These are phyloP conservation scores for Rhododendron kiyosumense DNA, from an alignment of 148 eudicot species.

Conservation along the genomic window DNA sequence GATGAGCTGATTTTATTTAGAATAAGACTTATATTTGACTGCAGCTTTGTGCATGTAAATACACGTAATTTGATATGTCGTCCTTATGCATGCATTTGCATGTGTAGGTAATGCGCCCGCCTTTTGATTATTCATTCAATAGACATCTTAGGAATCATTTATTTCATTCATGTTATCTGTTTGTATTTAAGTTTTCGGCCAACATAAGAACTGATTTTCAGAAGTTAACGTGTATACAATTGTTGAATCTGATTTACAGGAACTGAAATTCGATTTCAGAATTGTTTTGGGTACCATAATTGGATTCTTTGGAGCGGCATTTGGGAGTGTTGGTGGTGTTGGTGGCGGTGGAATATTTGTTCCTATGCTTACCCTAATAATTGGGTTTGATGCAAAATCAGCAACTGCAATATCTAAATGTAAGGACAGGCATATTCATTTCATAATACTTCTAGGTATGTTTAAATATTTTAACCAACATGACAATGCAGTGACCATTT, in stretches of 20 bases:
- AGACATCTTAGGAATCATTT: not conserved
- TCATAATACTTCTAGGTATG: not conserved
- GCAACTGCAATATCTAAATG: conserved; percentile 90
- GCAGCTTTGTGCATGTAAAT: not conserved
- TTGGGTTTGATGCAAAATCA: conserved; percentile 93
- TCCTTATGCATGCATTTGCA: not conserved
- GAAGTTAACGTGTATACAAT: not conserved
- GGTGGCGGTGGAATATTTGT: conserved; percentile 98
- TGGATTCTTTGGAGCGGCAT: conserved; percentile 88
- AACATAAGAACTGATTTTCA: not conserved
- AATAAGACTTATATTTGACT: not conserved
- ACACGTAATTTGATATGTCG: not conserved
- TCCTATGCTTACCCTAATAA: conserved; percentile 80
- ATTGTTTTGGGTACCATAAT: conserved; percentile 60
- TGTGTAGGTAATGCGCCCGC: not conserved
- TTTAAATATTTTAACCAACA: not conserved
- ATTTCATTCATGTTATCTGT: not conserved
- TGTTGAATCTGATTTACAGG: conserved; percentile 41
- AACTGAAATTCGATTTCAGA: conserved; percentile 66
- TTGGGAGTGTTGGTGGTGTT: conserved; percentile 99
- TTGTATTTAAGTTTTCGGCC: not conserved
- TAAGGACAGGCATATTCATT: not conserved
- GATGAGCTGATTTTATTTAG: not conserved
- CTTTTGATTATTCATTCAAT: not conserved
- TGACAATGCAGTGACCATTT: not conserved